Base-by-base conservation (phyloP, 2,329 filamentous ascomycete species). In the Dissoconium aciculare region DNA sequence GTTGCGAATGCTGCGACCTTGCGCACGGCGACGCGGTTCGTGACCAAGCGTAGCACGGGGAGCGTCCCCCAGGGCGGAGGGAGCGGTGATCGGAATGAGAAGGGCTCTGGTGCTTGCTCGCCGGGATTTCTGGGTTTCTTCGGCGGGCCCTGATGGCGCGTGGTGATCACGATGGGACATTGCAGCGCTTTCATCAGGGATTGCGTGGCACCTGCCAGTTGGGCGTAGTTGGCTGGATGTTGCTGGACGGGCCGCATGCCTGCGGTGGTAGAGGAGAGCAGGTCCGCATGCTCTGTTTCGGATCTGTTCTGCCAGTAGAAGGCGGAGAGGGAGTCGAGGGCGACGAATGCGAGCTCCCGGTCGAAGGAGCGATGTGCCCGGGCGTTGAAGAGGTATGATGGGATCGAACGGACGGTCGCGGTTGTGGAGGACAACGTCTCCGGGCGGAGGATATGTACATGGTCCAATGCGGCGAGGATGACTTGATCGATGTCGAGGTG, bases 401-500 rank as follows among this genome's bases (percentile, higher is more conserved):
- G 57, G 1, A 76, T 46, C 0, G 43, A 39, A 3, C 51, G 38
- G 1, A 76, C 44, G 0, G 67, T 69, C 5, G 60, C 47, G 2
- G 72, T 51, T 1, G 73, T 50, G 2, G 63, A 57, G 2, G 51
- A 27, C 14, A 66, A 66, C 1, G 65, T 66, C 26, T 64, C 57
- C 0, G 69, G 69, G 3, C 55, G 62, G 52, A 73, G 67, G 37
- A 76, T 55, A 46, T 75, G 71, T 21, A 76, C 49, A 42, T 76
- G 70, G 15, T 53, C 44, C 0, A 77, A 53, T 3, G 58, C 51
- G 13, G 41, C 41, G n/a, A 41, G 36, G 10, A 69, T 34, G 1
- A 59, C 38, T 6, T 38, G 31, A 8, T 40, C 28, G 3, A 36
- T 23, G 10, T 26, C 19, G 14, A 11, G 11, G 9, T 13, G 14